Evolutionary conservation across 2,329 filamentous ascomycete genomes (phyloP).

Genomic region (Fusarium dimerum): DNA sequence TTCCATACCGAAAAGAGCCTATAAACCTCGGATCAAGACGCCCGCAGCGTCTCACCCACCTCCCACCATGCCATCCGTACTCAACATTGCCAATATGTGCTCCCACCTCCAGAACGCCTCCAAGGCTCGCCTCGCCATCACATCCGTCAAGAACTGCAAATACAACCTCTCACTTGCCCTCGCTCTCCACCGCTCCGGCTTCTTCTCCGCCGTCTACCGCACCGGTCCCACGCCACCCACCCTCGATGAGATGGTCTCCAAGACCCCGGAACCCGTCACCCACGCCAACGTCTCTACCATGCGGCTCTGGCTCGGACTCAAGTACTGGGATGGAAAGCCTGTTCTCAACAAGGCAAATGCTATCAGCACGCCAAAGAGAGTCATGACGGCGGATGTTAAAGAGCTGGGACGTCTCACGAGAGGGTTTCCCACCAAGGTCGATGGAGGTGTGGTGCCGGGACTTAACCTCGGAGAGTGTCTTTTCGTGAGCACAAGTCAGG

Average conservation of each 20-base stretch:
- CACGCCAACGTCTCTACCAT: conserved; percentile 70
- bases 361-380: conserved; percentile 73
- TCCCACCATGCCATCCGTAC: conserved; percentile 51
- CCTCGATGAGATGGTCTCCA: conserved; percentile 44
- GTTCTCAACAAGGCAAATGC: conserved; percentile 68
- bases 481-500: conserved; percentile 75
- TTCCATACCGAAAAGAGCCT: no score
- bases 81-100: conserved; percentile 77
- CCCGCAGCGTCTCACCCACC: not conserved
- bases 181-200: conserved; percentile 79
- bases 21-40: not conserved
- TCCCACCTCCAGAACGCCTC: conserved; percentile 90
- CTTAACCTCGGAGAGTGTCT: conserved; percentile 80
- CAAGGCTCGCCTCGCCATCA: conserved; percentile 79
- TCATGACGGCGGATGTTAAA: conserved; percentile 64
- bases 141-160: conserved; percentile 78
- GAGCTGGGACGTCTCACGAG: conserved; percentile 67
- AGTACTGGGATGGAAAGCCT: conserved; percentile 83
- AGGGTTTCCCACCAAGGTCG: conserved; percentile 60
- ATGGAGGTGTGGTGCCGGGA: conserved; percentile 70
- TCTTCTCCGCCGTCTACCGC: conserved; percentile 78
- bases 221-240: conserved; percentile 58
- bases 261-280: conserved; percentile 60
- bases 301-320: conserved; percentile 84
- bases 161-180: conserved; percentile 76